Evolutionary conservation across 2,329 filamentous ascomycete genomes (phyloP), one percentile per base, ranked within the genome.

Genomic region (Epicoccum sorghinum): DNA sequence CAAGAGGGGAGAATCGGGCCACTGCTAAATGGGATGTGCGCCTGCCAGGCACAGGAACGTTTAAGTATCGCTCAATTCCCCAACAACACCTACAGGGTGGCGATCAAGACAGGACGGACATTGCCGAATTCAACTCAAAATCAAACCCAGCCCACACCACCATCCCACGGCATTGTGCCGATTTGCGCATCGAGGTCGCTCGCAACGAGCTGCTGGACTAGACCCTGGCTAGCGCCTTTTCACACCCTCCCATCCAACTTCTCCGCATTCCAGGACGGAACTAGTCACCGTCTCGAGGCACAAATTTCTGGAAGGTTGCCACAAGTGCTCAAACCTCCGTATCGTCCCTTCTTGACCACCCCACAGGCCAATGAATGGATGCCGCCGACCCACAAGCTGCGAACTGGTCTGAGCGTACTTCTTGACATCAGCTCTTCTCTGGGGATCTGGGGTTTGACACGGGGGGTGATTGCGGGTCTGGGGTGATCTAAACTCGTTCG

Each of bases 401-500:
- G 50, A 43, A 23, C 29, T 37, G 39, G 52, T 36, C 47, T 58
- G 18, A 40, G 39, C 39, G 18, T 18, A 33, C 47, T 58, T 48
- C 59, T 24, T 50, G 43, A 44, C 36, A 45, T 47, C 42, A 47
- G 36, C 37, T 37, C 55, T 53, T 55, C 52, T 52, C 56, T 54
- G 55, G 56, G 42, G 46, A 52, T 51, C 61, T 60, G 65, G 66
- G 62, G 65, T 57, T 55, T 33, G 55, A 32, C 18, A 48, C 18
- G 59, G 49, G 58, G 57, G 7, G 37, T 29, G 60, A 61, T 62
- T 53, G 61, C 54, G 27, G 66, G 59, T 68, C 63, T 52, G 66
- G 66, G 66, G 59, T 52, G 55, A 43, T 30, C 60, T 60, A 60
- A 49, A 59, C 60, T 52, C 36, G 44, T 54, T 59, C 57, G 32